Percentiles rank a stretch among this genome's conserved stretches.
phyloP scores from a whole-genome alignment of 2,329 filamentous ascomycete genomes.

The Coleophoma eucalyptorum region DNA sequence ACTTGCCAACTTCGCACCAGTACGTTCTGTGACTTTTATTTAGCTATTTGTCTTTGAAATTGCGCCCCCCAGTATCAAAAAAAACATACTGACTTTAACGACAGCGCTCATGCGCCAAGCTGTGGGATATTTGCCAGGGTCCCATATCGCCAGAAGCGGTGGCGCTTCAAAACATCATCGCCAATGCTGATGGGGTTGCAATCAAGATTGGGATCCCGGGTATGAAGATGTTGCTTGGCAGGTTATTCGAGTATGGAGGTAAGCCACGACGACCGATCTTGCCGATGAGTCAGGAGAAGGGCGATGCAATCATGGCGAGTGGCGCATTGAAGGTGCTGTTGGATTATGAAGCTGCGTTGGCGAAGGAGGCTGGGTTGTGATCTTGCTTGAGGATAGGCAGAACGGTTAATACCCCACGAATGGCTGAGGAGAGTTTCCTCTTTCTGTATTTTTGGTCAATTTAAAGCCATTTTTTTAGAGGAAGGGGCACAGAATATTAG shows the following conservation, averaged over 20 bases:
- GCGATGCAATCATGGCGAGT: constrained; percentile 1
- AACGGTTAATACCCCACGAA: no score
- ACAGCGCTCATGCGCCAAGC: constrained; percentile 11
- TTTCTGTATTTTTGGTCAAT: no score
- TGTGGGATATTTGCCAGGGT: constrained; percentile 10
- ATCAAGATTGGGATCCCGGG: constrained; percentile 19
- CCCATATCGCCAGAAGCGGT: constrained; percentile 9
- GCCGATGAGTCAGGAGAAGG: constrained; percentile 14
- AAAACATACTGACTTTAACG: no score
- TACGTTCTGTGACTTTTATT: not conserved
- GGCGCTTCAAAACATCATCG: constrained; percentile 14
- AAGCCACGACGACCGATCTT: constrained; percentile 15
- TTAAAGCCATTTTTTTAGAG: no score
- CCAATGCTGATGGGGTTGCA: constrained; percentile 16
- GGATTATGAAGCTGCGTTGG: constrained; percentile 6
- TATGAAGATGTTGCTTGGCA: constrained; percentile 17
- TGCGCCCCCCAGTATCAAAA: no score
- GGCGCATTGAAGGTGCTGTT: constrained; percentile 4
- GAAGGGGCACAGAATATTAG: no score
- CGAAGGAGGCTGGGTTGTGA: not conserved
- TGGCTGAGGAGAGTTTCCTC: no score
- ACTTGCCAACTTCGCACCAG: constrained; percentile 11
- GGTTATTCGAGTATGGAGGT: constrained; percentile 14
- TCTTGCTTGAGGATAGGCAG: no score
- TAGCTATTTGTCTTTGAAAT: no score